Conservation (phyloP, 352 stramenopile species). For the Stramenopiles sp. region DNA sequence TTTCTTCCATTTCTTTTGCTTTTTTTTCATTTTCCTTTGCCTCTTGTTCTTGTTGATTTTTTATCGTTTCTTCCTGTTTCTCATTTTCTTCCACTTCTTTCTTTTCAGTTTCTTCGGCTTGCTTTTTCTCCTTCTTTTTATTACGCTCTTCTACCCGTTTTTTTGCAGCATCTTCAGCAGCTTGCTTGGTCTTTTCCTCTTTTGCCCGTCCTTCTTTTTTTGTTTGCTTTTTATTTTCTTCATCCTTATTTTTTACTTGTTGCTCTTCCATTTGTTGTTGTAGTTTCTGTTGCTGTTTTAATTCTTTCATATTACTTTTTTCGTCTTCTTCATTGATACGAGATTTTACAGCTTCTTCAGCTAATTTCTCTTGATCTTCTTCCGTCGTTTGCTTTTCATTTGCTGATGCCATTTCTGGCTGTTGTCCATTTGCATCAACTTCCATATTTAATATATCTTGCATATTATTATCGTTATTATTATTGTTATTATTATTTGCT, state of each 20-base stretch:
- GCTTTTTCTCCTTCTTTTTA: background rate
- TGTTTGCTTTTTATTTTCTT: background rate
- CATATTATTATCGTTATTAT: background rate
- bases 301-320: background rate
- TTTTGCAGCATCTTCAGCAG: constrained; percentile 1
- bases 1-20: background rate
- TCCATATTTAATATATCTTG: background rate
- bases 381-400: background rate
- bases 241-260: background rate
- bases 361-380: background rate
- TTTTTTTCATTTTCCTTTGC: background rate
- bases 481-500: background rate
- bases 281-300: background rate
- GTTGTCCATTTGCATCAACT: background rate
- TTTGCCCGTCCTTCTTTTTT: background rate
- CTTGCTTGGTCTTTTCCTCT: background rate
- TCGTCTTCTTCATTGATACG: background rate
- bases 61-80: background rate
- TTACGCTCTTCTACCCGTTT: background rate
- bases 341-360: background rate
- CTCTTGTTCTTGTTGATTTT: background rate
- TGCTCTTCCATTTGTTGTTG: background rate
- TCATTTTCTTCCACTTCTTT: background rate
- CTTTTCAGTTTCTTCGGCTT: background rate
- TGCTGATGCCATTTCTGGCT: background rate